These are phyloP conservation scores for Trematosphaeria pertusa DNA, from an alignment of 2,329 filamentous ascomycete genomes.

Conservation along the genomic window DNA sequence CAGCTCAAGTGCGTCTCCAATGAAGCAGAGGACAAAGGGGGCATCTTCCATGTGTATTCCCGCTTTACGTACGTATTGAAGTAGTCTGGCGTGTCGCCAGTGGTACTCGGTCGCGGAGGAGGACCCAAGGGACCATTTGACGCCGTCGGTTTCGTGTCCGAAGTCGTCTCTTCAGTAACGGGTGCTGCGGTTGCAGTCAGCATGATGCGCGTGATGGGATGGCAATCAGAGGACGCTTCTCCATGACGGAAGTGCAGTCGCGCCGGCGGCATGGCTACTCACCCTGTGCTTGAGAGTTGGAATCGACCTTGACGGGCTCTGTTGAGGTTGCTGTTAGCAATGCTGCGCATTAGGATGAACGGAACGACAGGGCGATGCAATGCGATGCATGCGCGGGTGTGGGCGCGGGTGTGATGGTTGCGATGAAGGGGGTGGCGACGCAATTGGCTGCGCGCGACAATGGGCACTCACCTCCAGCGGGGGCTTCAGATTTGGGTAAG, in stretches of 20 bases:
- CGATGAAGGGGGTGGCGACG: neutral
- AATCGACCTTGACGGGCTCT: conserved; percentile 37
- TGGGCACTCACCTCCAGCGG: no score
- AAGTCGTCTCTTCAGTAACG: conserved; percentile 23
- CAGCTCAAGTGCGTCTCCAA: no score
- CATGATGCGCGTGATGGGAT: conserved; percentile 19
- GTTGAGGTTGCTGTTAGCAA: conserved; percentile 9
- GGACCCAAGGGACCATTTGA: conserved; percentile 59
- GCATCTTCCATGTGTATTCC: conserved; percentile 6
- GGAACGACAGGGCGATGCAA: conserved; percentile 8
- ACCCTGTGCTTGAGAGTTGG: conserved; percentile 31
- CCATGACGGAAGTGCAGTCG: no score
- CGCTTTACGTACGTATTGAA: conserved; percentile 49
- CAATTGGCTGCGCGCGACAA: conserved; percentile 2
- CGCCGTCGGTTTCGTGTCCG: conserved; percentile 43
- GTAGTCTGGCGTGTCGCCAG: conserved; percentile 57
- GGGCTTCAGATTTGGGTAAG: conserved; percentile 6
- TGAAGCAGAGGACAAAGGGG: no score
- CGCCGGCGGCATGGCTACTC: conserved; percentile 21
- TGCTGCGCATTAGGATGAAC: neutral
- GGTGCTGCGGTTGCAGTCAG: conserved; percentile 25
- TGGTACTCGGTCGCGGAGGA: conserved; percentile 53
- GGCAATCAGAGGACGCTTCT: no score
- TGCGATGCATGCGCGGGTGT: conserved; percentile 1
- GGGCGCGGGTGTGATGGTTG: neutral